Evolutionary conservation across 1,139 yeast species (phyloP).

Genomic region (Scheffersomyces quercinus): DNA sequence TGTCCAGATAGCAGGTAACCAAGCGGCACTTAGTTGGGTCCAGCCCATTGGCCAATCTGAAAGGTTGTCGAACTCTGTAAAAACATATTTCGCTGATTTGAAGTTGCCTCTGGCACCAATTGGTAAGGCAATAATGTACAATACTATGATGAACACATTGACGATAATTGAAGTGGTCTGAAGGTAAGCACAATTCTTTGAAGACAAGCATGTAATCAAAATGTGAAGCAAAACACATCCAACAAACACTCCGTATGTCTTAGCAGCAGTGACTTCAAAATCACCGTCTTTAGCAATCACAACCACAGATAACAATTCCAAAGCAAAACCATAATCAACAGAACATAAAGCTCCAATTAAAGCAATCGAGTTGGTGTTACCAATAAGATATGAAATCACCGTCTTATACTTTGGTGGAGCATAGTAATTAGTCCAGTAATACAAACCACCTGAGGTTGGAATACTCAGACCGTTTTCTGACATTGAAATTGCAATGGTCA

Average conservation of each 20-base stretch:
- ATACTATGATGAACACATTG: conserved; percentile 13
- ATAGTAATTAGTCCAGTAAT: conserved; percentile 53
- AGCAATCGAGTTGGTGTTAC: conserved; percentile 60
- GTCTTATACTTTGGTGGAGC: conserved; percentile 35
- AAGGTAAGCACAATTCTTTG: conserved; percentile 23
- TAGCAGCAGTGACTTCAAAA: conserved; percentile 46
- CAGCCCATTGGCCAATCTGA: conserved; percentile 67
- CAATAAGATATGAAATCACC: conserved; percentile 56
- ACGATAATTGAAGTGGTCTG: conserved; percentile 24
- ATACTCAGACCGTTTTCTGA: conserved; percentile 67
- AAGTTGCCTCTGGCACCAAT: conserved; percentile 29
- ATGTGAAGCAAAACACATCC: conserved; percentile 51
- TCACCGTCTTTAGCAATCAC: conserved; percentile 48
- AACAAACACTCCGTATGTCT: conserved; percentile 56
- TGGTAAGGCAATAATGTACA: conserved; percentile 28
- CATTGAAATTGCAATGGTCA: conserved; percentile 60
- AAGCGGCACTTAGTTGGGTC: conserved; percentile 42
- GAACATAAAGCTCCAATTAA: conserved; percentile 58
- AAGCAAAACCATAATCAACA: conserved; percentile 59
- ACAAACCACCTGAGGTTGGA: conserved; percentile 73
- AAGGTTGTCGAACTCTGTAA: conserved; percentile 53
- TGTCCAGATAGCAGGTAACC: conserved; percentile 70
- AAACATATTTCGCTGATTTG: conserved; percentile 23
- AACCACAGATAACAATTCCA: conserved; percentile 53
- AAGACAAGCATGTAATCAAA: conserved; percentile 48